phyloP scores from a whole-genome alignment of 495 filamentous ascomycete species.

The Xylaria cubensis region DNA sequence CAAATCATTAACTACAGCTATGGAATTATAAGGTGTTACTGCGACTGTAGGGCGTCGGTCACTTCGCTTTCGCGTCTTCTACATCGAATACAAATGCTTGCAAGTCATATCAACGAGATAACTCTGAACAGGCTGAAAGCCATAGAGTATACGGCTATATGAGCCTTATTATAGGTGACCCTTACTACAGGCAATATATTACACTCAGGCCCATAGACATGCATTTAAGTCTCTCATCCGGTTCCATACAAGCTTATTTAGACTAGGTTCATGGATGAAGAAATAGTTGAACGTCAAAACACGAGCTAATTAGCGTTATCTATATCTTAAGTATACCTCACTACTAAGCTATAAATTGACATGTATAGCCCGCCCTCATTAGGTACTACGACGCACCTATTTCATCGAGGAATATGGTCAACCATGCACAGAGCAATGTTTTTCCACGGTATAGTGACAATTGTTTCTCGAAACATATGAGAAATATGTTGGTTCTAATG shows the following conservation, averaged over 20 bases:
- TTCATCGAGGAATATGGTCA: neutral
- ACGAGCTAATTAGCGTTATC: neutral
- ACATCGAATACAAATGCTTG: neutral
- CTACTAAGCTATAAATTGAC: constrained; percentile 6
- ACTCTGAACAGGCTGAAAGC: neutral
- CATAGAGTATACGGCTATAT: neutral
- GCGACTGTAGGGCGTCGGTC: neutral
- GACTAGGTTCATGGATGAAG: constrained; percentile 1
- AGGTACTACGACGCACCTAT: neutral
- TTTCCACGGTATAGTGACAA: neutral
- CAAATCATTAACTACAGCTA: neutral
- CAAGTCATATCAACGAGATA: neutral
- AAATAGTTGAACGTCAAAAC: neutral
- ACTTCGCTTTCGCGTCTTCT: neutral
- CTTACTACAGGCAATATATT: neutral
- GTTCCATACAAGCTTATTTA: neutral
- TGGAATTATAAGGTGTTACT: neutral
- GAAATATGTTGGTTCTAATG: neutral
- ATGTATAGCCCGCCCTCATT: neutral
- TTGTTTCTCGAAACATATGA: neutral
- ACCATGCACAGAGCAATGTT: neutral
- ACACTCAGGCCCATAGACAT: neutral
- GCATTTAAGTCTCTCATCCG: neutral
- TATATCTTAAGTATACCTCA: neutral
- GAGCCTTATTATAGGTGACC: neutral